Evolutionary conservation across 1,284 basidiomycete genomes (phyloP).

Genomic region (Abortiporus biennis): DNA sequence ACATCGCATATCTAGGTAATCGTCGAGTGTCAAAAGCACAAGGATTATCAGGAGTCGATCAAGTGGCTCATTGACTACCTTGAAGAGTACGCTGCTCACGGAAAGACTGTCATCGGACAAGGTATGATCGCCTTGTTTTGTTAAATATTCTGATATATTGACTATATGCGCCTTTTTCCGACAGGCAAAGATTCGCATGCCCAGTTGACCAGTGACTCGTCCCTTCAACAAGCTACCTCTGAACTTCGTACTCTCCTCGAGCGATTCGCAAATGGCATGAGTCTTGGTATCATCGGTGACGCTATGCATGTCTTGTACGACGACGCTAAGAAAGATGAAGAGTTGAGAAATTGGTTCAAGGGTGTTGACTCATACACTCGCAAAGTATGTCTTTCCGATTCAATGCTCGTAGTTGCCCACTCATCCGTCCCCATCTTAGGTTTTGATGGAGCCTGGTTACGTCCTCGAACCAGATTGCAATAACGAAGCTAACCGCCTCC

Average conservation of each 20-base stretch:
- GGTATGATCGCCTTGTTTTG: slow-evolving; percentile 10
- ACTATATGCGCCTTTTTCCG: neutral
- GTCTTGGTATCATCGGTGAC: slow-evolving; percentile 64
- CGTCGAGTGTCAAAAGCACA: slow-evolving; percentile 89
- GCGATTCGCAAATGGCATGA: slow-evolving; percentile 81
- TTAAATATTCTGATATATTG: neutral
- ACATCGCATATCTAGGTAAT: slow-evolving; percentile 53
- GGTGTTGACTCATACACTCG: slow-evolving; percentile 62
- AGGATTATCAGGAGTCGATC: slow-evolving; percentile 84
- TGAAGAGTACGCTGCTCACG: slow-evolving; percentile 74
- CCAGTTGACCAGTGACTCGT: slow-evolving; percentile 35
- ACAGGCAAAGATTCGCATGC: slow-evolving; percentile 29
- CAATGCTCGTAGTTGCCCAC: too few species aligned
- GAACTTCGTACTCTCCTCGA: slow-evolving; percentile 83
- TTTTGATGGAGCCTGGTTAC: slow-evolving; percentile 84
- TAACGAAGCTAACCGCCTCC: slow-evolving; percentile 52
- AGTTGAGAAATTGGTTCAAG: slow-evolving; percentile 75
- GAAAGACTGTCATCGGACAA: slow-evolving; percentile 40
- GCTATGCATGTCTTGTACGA: slow-evolving; percentile 71
- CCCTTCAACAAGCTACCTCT: slow-evolving; percentile 49
- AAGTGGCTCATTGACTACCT: slow-evolving; percentile 68
- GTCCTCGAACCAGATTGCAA: slow-evolving; percentile 78
- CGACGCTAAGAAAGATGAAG: slow-evolving; percentile 73
- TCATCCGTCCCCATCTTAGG: slow-evolving; percentile 31
- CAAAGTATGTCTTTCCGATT: slow-evolving; percentile 37